Evolutionary conservation across 441 rosid species (phyloP), one percentile per base, ranked within the genome.

Genomic region (Flueggea neowawraea): DNA sequence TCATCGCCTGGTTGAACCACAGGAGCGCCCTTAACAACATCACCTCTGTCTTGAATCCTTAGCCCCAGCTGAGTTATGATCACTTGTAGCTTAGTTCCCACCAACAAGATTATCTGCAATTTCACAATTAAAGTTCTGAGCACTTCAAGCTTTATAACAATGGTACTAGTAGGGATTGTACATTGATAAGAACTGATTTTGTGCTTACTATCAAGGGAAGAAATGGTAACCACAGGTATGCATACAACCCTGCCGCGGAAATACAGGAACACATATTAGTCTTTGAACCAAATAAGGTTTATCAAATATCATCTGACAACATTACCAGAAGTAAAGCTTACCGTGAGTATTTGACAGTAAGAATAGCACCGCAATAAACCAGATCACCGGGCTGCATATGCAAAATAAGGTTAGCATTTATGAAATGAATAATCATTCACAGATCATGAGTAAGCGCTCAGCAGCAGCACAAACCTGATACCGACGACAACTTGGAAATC

Each of bases 401-500:
- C 31, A 45, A 31, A 62, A 32, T 33, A 33, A 51, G 32, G 58
- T 57, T 43, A 68, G 55, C 6, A 56, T 43, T 22, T 39, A 44
- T 16, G 31, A 17, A 53, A 17, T 17, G 41, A 49, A 44, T 5
- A 47, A 57, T 11, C 0, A 1, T 3, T 56, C 13, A 9, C 16
- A 55, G 0, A 10, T 13, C 22, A 57, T 12, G 7, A 17, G 12
- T 12, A 45, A 44, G 16, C 60, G 22, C 3, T 52, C 14, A 13
- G 31, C 36, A 55, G 59, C 22, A 36, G 55, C 17, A 72, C 88
- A 0, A 12, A 92, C 98, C 79, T 88, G 73, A 95, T 91, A 4
- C 98, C 98, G 39, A 95, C 99, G 6, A 91, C 97, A 39, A 76
- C 95, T 70, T 81, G 79, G 63, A 94, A 91, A 73, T 94, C 99